Base-by-base conservation (phyloP, 2,329 filamentous ascomycete genomes). In the Zymoseptoria passerinii region DNA sequence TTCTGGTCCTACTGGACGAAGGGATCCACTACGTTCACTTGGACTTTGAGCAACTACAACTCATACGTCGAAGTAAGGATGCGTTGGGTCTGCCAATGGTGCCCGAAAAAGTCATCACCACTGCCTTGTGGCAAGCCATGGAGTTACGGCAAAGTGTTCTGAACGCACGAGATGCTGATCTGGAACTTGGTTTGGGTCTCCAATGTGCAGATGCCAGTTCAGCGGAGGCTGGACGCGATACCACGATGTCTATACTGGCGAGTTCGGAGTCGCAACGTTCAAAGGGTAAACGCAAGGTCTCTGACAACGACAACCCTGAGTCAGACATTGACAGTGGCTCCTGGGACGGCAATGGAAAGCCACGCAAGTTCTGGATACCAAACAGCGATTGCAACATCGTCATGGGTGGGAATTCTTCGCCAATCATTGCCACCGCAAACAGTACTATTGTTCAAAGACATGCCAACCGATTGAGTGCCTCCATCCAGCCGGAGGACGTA, bases 11-110 rank as follows among this genome's bases (percentile, higher is more conserved):
- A 1, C 70, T 84, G 3, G 81, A 84, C 58, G 79, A 82, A 69
- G 81, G 81, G 0, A 82, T 84, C 8, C 81, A 83, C 65, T 84
- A 83, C 68, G 74, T 83, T 2, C 81, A 84, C 66, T 75, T 84
- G 64, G 77, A 80, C 40, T 83, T 82, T 60, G 81, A 83, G 63
- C 80, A 83, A 60, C 69, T 84, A 8, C 80, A 83, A 60, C 79
- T 77, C 63, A 82, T 83, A 56, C 75, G 76, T 9, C 71, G 68
- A 53, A 74, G 80, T 20, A 75, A 76, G 50, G 81, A 84, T 63
- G 70, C 78, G 13, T 75, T 83, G 52, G 80, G 80, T 3, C 68
- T 82, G 2, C 80, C 80, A 1, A 75, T 83, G 35, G 74, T 83
- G 68, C 78, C 80, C 1, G 80, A 83, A 54, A 77, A 77, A 56